Evolutionary conservation across 257 asterid species (phyloP), one percentile per base, ranked within the genome.

Genomic region (Coffea eugenioides): DNA sequence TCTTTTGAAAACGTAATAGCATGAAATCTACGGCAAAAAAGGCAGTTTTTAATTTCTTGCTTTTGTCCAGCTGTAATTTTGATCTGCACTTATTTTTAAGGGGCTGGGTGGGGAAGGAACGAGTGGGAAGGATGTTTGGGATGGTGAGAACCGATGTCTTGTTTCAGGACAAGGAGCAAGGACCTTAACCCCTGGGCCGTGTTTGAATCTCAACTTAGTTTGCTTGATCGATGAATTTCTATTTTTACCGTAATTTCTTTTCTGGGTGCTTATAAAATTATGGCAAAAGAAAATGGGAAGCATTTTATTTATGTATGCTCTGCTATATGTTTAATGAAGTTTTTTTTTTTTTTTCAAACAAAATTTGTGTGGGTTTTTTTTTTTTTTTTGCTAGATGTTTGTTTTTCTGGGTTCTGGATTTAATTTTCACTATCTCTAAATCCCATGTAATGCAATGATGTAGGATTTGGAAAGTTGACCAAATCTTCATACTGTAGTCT

Each of bases 401-500:
- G 68, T 56, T 78, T 64, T 73, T 66, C 20, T 21, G 41, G 71
- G 59, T 27, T 65, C 61, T 59, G 45, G 61, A 61, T 61, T 36
- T 70, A n/a, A 20, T 48, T 43, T 36, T 27, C 13, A 36, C 13
- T 25, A 21, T 69, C 62, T 77, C 69, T 34, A 43, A 61, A 59
- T 65, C 46, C 25, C 69, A 15, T 49, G 66, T 51, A 34, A 31
- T 70, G 25, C n/a, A 75, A 31, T 6, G 51, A 59, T 76, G 43
- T 64, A 54, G 77, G 6, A 23, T 21, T 39, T 79, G 7, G 69
- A 27, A 67, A 52, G 20, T 81, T 80, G 85, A 84, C 81, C 64
- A n/a, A 65, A 80, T 75, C 69, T 43, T 72, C 23, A 41, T 54
- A 76, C 59, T 57, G 9, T 8, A 49, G 36, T 20, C 25, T 74